Base-by-base conservation (phyloP, 345 rosid genomes). In the Camelina hispida region DNA sequence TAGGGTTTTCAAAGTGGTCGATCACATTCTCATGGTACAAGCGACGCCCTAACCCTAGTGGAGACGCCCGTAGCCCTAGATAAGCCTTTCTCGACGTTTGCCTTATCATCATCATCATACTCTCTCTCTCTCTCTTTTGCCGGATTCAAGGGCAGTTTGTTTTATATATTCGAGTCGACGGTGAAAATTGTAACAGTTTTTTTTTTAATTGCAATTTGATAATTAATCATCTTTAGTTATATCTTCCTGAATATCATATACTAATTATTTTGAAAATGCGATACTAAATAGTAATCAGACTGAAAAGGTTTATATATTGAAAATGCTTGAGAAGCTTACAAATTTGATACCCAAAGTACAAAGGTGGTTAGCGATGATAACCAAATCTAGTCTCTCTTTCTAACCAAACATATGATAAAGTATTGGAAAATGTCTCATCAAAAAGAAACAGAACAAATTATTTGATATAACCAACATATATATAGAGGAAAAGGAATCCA, bases 11-110 rank as follows among this genome's bases (percentile, higher is more conserved):
- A 84, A 85, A 92, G 84, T 90, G 97, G 55, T 92, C 96, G 40
- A 92, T 88, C 15, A 92, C 97, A 63, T 89, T 82, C 87, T 90
- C 89, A 79, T 92, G 97, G 76, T 87, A 92, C 22, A 84, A 63
- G 18, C 96, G 88, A 5, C 78, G 78, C 7, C 81, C 64, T 34
- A 32, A n/a, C 73, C 48, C 82, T 13, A 46, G 44, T 15, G 84
- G 80, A 62, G 74, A 55, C 0, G 64, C 15, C 51, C 17, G 40
- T 3, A 73, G 66, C 68, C 79, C 86, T 18, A 84, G 64, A 5
- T 79, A 30, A 52, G 22, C 47, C 68, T 71, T 85, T 79, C 72
- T 83, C 10, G 85, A 59, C 3, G 74, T 75, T 20, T 82, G 68
- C 53, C 86, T 66, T 65, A 87, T 13, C 96, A 89, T 87, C 16